Percentiles rank a stretch among this genome's conserved stretches.
Evolutionary conservation across 2,329 filamentous ascomycete species (phyloP).

Genomic region (Alternaria novae-zelandiae): DNA sequence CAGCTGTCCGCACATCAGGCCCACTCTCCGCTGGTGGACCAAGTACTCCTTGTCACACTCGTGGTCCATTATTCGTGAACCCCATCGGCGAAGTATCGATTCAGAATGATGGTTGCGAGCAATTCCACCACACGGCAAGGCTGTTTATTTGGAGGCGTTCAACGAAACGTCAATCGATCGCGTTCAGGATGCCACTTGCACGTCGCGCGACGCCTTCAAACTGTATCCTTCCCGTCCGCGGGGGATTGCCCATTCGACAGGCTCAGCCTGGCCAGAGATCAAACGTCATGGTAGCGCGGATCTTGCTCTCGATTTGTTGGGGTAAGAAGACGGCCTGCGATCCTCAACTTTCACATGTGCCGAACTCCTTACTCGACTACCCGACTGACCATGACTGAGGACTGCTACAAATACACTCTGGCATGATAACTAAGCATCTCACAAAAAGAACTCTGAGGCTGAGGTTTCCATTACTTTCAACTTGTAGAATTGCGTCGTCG

Average conservation of each 20-base stretch:
- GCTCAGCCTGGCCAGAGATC: neutral
- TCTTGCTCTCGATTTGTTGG: neutral
- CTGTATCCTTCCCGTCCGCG: neutral
- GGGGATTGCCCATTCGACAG: neutral
- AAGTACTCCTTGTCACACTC: conserved; percentile 4
- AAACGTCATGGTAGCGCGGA: neutral
- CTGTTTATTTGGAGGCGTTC: conserved; percentile 12
- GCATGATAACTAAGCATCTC: neutral
- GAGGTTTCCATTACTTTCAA: conserved; percentile 2
- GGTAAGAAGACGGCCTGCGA: neutral
- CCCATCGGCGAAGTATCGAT: neutral
- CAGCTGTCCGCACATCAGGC: conserved; percentile 16
- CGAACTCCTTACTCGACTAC: neutral
- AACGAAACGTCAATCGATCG: neutral
- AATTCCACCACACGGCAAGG: conserved; percentile 17
- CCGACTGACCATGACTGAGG: neutral
- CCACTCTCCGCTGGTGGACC: conserved; percentile 15
- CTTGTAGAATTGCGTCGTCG: conserved; percentile 18
- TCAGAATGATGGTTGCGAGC: conserved; percentile 5
- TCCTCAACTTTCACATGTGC: neutral
- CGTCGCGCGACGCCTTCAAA: neutral
- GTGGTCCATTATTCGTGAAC: neutral
- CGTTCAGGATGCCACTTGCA: neutral
- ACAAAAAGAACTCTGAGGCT: neutral
- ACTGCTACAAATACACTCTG: neutral